Percentiles rank a stretch among this genome's conserved stretches.
Conservation (phyloP, 257 asterid genomes). For the Haberlea rhodopensis region DNA sequence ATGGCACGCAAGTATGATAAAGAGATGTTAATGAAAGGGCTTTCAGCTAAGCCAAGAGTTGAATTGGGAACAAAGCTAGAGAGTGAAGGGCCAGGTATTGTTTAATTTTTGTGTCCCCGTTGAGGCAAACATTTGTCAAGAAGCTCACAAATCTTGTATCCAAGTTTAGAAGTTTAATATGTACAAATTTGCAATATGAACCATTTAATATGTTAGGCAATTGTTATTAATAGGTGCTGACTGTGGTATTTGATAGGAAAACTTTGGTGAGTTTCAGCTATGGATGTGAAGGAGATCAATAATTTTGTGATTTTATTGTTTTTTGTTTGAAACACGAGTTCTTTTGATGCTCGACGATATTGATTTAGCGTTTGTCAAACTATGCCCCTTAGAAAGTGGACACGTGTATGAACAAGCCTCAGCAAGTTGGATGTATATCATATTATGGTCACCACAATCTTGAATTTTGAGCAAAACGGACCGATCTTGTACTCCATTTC, state of each 20-base stretch:
- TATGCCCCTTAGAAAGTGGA: background rate
- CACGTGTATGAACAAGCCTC: slow-evolving; percentile 11
- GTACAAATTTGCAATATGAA: no score
- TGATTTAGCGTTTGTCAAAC: background rate
- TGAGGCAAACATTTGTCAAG: slow-evolving; percentile 12
- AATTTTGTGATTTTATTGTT: background rate
- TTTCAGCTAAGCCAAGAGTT: slow-evolving; percentile 80
- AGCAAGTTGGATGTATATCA: background rate
- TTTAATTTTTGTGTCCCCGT: slow-evolving; percentile 22
- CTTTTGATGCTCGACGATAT: background rate
- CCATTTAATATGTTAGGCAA: background rate
- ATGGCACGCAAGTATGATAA: slow-evolving; percentile 75
- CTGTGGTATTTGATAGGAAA: slow-evolving; percentile 3
- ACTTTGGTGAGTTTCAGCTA: background rate
- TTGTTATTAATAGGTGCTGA: background rate
- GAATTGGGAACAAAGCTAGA: slow-evolving; percentile 42
- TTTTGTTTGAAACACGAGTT: background rate
- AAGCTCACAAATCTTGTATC: slow-evolving; percentile 6
- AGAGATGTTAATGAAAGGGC: slow-evolving; percentile 79
- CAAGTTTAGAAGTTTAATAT: background rate
- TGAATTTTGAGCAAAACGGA: no score
- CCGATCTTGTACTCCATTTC: background rate
- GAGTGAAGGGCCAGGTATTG: slow-evolving; percentile 29
- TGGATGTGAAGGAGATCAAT: no score
- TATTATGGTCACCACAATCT: background rate